Evolutionary conservation across 441 rosid species (phyloP).

Genomic region (Iberis amara): DNA sequence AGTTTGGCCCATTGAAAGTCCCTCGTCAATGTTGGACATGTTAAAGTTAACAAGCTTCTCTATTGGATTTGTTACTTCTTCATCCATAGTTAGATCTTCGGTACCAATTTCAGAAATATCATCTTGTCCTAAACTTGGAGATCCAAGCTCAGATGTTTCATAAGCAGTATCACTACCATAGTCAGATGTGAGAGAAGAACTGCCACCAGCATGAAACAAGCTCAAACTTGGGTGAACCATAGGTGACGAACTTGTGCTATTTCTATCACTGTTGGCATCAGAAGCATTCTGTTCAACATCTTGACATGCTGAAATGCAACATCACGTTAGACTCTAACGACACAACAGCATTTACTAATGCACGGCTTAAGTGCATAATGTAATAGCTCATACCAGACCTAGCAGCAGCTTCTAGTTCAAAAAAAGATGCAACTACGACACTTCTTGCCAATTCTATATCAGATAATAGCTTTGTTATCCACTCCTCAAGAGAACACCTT

Average conservation of each 20-base stretch:
- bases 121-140: slow-evolving; percentile 63
- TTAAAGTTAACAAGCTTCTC: slow-evolving; percentile 68
- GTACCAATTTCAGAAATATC: slow-evolving; percentile 54
- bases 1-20: slow-evolving; percentile 76
- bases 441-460: slow-evolving; percentile 94
- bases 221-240: slow-evolving; percentile 42
- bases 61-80: slow-evolving; percentile 55
- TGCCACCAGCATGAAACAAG: slow-evolving; percentile 44
- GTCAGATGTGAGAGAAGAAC: slow-evolving; percentile 78
- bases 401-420: slow-evolving; percentile 95
- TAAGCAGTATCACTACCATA: slow-evolving; percentile 89
- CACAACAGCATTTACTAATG: slow-evolving; percentile 12
- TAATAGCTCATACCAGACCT: slow-evolving; percentile 73
- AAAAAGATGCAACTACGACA: slow-evolving; percentile 80
- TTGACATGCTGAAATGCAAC: slow-evolving; percentile 69
- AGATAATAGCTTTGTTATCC: slow-evolving; percentile 91
- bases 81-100: slow-evolving; percentile 55
- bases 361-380: slow-evolving; percentile 9
- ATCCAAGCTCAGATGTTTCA: slow-evolving; percentile 86
- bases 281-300: slow-evolving; percentile 48
- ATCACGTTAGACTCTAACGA: slow-evolving; percentile 21
- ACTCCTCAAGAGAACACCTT: slow-evolving; percentile 89
- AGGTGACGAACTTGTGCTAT: slow-evolving; percentile 39
- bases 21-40: slow-evolving; percentile 80
- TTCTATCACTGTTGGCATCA: slow-evolving; percentile 42